phyloP scores from a whole-genome alignment of 2,329 filamentous ascomycete species.

The Tolypocladium capitatum region DNA sequence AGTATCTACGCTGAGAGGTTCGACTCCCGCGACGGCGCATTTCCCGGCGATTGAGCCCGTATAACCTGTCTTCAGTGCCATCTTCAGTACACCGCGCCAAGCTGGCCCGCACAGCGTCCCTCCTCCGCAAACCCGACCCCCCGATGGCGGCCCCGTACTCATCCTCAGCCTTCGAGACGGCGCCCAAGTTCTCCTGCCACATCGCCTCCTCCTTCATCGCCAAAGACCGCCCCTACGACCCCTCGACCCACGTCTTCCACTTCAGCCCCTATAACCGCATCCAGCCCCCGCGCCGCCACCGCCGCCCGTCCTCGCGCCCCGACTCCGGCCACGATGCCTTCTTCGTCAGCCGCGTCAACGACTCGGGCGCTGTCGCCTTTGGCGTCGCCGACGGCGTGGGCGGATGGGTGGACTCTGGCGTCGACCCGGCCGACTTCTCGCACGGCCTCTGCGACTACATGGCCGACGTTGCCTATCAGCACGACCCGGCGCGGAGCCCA shows the following conservation, averaged over 20 bases:
- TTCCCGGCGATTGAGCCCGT: no score
- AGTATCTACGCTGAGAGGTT: constrained; percentile 4
- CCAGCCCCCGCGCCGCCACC: constrained; percentile 28
- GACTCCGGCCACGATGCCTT: constrained; percentile 92
- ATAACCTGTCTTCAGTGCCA: neutral
- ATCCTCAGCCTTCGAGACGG: constrained; percentile 9
- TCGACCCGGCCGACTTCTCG: constrained; percentile 91
- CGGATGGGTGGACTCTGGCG: constrained; percentile 83
- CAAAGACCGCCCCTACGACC: constrained; percentile 56
- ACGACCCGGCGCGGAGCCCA: constrained; percentile 23
- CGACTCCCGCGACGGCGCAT: neutral
- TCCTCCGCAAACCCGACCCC: neutral
- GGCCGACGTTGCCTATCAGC: constrained; percentile 58
- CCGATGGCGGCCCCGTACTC: neutral
- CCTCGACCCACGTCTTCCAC: constrained; percentile 55
- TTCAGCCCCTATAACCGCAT: constrained; percentile 55
- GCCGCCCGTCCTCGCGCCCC: constrained; percentile 36
- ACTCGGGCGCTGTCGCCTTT: constrained; percentile 60
- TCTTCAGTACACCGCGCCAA: neutral
- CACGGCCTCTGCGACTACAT: constrained; percentile 90
- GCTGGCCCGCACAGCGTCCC: neutral
- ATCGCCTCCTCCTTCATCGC: constrained; percentile 64
- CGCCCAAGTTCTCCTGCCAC: constrained; percentile 46
- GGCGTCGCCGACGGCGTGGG: constrained; percentile 91
- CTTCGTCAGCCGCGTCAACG: constrained; percentile 74